Percentiles rank a stretch among this genome's conserved stretches.
Conservation (phyloP, 306 rosid genomes). For the Vicia faba region DNA sequence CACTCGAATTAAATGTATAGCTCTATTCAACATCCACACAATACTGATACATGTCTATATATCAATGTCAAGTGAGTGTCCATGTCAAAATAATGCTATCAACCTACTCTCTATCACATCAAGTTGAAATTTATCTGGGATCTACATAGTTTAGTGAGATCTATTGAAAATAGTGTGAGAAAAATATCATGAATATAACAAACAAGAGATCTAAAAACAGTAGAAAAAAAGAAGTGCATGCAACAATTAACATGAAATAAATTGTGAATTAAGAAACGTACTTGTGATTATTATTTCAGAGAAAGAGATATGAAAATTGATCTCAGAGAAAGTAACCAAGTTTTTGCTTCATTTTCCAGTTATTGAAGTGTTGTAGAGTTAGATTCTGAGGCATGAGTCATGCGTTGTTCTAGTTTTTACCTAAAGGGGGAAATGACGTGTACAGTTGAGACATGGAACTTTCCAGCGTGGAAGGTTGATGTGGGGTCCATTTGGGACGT, state of each 20-base stretch:
- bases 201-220: not conserved
- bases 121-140: not conserved
- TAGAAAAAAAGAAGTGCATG: not conserved
- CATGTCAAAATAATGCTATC: not conserved
- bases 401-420: slow-evolving; percentile 40
- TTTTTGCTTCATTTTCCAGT: not conserved
- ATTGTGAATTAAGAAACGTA: not conserved
- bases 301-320: not conserved
- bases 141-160: not conserved
- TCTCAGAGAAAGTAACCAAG: slow-evolving; percentile 30
- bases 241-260: slow-evolving; percentile 30
- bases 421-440: slow-evolving; percentile 58
- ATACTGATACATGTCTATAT: not conserved
- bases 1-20: not conserved
- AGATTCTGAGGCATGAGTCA: slow-evolving; percentile 30
- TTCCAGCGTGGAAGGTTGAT: slow-evolving; percentile 72
- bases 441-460: slow-evolving; percentile 46
- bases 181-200: not conserved
- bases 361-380: not conserved
- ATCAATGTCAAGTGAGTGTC: not conserved
- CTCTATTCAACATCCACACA: not conserved
- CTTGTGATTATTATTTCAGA: slow-evolving; percentile 27
- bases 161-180: not conserved
- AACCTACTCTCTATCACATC: not conserved
- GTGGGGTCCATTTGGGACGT: slow-evolving; percentile 60